Conservation (phyloP, 2,329 filamentous ascomycete genomes). For the Fusarium ramigenum region DNA sequence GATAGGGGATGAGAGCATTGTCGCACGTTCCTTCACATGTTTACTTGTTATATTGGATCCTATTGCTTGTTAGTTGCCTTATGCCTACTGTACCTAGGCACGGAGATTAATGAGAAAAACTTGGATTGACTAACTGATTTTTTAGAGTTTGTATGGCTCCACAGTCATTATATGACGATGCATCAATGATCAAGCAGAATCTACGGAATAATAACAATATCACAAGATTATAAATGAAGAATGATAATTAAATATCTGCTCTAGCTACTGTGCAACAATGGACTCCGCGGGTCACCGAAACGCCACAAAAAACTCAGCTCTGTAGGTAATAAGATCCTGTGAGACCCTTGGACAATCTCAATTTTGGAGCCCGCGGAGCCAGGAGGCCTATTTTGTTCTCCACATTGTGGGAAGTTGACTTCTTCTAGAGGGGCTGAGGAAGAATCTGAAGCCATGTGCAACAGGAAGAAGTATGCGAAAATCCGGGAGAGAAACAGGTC, state of each 20-base stretch:
- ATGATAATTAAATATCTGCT: neutral
- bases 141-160: neutral
- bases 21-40: conserved; percentile 1
- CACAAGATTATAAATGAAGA: neutral
- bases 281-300: neutral
- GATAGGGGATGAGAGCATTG: neutral
- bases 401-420: conserved; percentile 10
- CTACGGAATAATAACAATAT: neutral
- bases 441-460: neutral
- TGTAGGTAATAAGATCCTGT: neutral
- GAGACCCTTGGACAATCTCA: conserved; percentile 18
- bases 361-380: conserved; percentile 25
- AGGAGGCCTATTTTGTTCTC: conserved; percentile 3
- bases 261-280: neutral
- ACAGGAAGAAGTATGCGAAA: neutral
- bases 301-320: neutral
- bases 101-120: neutral
- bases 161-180: neutral
- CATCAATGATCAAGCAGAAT: neutral
- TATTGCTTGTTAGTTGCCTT: neutral
- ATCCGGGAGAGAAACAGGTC: neutral
- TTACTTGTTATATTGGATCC: neutral
- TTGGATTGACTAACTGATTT: neutral
- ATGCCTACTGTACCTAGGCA: neutral
- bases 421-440: conserved; percentile 3